Evolutionary conservation across 2,329 filamentous ascomycete species (phyloP).

Genomic region (Meredithiella fracta): DNA sequence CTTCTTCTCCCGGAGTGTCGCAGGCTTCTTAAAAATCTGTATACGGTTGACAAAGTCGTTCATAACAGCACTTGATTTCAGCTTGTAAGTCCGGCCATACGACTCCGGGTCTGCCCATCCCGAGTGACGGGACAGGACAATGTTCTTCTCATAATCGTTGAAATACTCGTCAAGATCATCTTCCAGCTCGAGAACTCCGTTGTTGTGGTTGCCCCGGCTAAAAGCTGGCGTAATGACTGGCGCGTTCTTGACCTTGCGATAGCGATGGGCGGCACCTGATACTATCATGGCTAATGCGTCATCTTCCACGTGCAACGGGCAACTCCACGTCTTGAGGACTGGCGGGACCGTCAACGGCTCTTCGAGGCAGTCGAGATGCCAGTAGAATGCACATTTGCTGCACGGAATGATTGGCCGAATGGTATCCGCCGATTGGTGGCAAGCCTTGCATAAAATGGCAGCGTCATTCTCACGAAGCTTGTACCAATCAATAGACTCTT

Average conservation of each 20-base stretch:
- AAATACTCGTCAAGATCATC: constrained; percentile 35
- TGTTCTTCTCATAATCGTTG: constrained; percentile 8
- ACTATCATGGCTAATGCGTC: constrained; percentile 45
- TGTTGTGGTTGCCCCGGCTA: constrained; percentile 51
- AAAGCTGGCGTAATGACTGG: constrained; percentile 35
- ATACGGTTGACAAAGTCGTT: constrained; percentile 49
- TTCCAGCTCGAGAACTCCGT: constrained; percentile 55
- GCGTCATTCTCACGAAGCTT: constrained; percentile 55
- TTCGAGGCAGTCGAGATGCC: constrained; percentile 86
- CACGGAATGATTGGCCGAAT: constrained; percentile 69
- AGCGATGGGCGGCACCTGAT: constrained; percentile 43
- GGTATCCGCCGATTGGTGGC: constrained; percentile 46
- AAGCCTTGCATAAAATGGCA: constrained; percentile 60
- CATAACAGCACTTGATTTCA: constrained; percentile 48
- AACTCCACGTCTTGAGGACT: constrained; percentile 64
- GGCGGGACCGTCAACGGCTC: constrained; percentile 70
- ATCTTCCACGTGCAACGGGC: constrained; percentile 72
- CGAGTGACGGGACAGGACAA: constrained; percentile 20
- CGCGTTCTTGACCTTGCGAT: constrained; percentile 42
- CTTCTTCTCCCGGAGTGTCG: constrained; percentile 5
- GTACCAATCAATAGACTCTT: constrained; percentile 50
- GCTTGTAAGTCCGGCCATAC: constrained; percentile 47
- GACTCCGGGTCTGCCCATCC: constrained; percentile 42
- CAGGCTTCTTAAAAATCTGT: constrained; percentile 1
- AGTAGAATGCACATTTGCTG: constrained; percentile 64